A percentile compares a stretch with the other conserved stretches of the same genome.
These are phyloP conservation scores for Dictyophora rubrovolvata DNA, from an alignment of 768 basidiomycete genomes.

Conservation along the genomic window DNA sequence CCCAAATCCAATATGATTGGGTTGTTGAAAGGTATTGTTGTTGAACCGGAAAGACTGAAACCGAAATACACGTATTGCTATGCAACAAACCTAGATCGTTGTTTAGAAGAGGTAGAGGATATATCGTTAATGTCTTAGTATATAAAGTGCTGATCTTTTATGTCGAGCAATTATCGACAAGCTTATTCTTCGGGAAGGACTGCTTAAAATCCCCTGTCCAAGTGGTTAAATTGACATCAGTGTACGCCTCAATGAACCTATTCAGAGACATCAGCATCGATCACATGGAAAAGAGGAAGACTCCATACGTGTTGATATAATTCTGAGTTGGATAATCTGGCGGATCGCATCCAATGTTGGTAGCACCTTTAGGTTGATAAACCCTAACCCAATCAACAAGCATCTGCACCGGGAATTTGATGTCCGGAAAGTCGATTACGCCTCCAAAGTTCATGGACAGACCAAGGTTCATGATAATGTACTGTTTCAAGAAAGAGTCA, in stretches of 20 bases:
- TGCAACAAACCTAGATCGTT: no score
- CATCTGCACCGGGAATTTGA: slow-evolving; percentile 70
- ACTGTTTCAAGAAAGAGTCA: slow-evolving; percentile 31
- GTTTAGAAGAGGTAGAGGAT: no score
- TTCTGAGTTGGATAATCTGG: slow-evolving; percentile 62
- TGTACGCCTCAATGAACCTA: slow-evolving; percentile 61
- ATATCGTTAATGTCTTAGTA: not conserved
- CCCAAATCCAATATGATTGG: no score
- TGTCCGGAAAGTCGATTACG: slow-evolving; percentile 53
- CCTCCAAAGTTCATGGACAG: slow-evolving; percentile 72
- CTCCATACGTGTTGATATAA: slow-evolving; percentile 66
- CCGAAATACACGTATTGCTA: no score
- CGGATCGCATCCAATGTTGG: slow-evolving; percentile 84
- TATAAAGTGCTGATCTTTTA: not conserved
- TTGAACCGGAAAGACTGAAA: no score
- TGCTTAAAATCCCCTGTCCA: slow-evolving; percentile 59
- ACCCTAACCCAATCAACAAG: slow-evolving; percentile 82
- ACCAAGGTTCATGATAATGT: slow-evolving; percentile 77
- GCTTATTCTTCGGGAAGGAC: slow-evolving; percentile 56
- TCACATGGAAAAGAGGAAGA: not conserved
- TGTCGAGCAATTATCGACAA: slow-evolving; percentile 41
- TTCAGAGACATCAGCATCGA: not conserved
- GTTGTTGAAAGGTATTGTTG: no score
- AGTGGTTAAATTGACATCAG: slow-evolving; percentile 70
- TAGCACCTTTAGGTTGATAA: slow-evolving; percentile 62